Percentiles rank a stretch among this genome's conserved stretches.
phyloP scores from a whole-genome alignment of 1,284 basidiomycete genomes.

The Ustanciosporium gigantosporum region DNA sequence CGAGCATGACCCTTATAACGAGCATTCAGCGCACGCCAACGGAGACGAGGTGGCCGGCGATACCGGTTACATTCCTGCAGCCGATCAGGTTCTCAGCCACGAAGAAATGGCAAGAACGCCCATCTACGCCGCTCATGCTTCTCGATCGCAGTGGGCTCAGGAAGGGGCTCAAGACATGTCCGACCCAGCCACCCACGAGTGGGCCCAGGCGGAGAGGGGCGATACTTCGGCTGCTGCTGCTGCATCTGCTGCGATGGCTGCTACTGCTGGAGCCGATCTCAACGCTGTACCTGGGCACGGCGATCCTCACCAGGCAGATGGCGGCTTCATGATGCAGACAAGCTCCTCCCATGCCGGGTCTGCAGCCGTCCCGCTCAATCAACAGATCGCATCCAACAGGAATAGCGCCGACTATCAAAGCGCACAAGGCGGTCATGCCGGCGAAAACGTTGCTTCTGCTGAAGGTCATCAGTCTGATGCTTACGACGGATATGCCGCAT shows the following conservation, averaged over 20 bases:
- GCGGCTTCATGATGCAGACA: constrained; percentile 34
- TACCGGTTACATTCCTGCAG: constrained; percentile 18
- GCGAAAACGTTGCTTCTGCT: constrained; percentile 5
- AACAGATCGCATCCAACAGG: constrained; percentile 18
- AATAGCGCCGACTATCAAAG: constrained; percentile 31
- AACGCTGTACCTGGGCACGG: constrained; percentile 27
- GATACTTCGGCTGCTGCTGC: constrained; percentile 21
- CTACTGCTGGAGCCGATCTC: constrained; percentile 26
- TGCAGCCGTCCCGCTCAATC: constrained; percentile 1
- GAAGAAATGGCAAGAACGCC: constrained; percentile 28
- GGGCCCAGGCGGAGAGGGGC: constrained; percentile 11
- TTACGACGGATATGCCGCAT: constrained; percentile 25
- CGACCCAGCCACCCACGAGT: constrained; percentile 23
- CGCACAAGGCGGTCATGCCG: constrained; percentile 15
- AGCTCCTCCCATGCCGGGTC: constrained; percentile 17
- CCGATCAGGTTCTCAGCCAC: constrained; percentile 4
- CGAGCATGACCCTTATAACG: constrained; percentile 5
- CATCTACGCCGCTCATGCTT: constrained; percentile 39
- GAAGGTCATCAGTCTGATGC: constrained; percentile 27
- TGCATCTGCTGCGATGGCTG: constrained; percentile 35
- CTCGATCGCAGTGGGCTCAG: constrained; percentile 27
- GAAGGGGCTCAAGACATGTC: constrained; percentile 4
- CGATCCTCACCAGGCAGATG: constrained; percentile 11
- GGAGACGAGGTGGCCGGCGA: constrained; percentile 7
- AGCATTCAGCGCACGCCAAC: constrained; percentile 6